A percentile compares a stretch with the other conserved stretches of the same genome.
These are phyloP conservation scores for Sphagnum fallax DNA, from an alignment of 228 moss, liverwort and hornwort genomes.

Conservation along the genomic window DNA sequence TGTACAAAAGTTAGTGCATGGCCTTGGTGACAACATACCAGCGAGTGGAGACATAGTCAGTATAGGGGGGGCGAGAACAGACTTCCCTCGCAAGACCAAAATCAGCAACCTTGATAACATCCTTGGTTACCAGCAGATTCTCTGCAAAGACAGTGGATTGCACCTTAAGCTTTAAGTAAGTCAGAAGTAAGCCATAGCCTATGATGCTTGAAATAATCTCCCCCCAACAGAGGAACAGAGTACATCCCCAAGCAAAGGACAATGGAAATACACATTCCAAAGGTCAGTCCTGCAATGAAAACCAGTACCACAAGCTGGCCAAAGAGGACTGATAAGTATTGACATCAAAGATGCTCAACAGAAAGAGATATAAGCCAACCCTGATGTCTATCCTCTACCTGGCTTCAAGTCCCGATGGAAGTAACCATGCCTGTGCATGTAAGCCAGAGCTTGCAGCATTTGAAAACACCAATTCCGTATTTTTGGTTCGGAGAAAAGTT, in stretches of 20 bases:
- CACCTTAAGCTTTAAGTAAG: background rate
- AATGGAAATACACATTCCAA: too few relatives aligned
- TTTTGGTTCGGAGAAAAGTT: conserved; percentile 62
- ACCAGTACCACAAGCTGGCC: too few relatives aligned
- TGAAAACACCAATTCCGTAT: conserved; percentile 71
- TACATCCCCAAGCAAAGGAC: too few relatives aligned
- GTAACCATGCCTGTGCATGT: conserved; percentile 79
- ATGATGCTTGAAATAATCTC: background rate
- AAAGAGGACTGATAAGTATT: too few relatives aligned
- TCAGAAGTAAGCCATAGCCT: background rate
- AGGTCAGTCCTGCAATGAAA: too few relatives aligned
- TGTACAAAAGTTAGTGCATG: background rate
- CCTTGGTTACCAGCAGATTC: conserved; percentile 50
- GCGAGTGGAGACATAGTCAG: conserved; percentile 56
- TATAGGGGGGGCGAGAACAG: conserved; percentile 43
- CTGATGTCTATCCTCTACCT: conserved; percentile 22
- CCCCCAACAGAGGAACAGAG: background rate
- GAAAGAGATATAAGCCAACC: background rate
- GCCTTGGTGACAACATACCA: conserved; percentile 15
- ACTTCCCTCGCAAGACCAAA: conserved; percentile 60
- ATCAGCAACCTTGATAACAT: conserved; percentile 53
- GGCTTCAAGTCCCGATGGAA: conserved; percentile 87
- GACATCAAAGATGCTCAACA: background rate
- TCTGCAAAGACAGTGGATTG: conserved; percentile 13
- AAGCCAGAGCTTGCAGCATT: conserved; percentile 69